phyloP scores from a whole-genome alignment of 2,329 filamentous ascomycete genomes.

The Aaosphaeria pasadenensis region DNA sequence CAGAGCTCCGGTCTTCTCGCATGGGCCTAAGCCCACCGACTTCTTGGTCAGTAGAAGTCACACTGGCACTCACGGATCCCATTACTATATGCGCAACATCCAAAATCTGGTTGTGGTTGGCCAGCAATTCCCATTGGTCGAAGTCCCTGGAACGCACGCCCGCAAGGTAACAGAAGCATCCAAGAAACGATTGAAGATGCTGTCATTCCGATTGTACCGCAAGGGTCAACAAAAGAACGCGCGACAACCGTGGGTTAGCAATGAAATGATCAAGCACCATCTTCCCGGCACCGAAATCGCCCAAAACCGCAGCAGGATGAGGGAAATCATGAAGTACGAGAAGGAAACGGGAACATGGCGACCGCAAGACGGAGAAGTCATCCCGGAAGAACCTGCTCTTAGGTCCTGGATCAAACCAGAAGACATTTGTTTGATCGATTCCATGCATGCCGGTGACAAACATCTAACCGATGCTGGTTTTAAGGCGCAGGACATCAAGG shows the following conservation, averaged over 20 bases:
- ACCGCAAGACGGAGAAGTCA: slow-evolving; percentile 65
- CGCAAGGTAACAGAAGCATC: slow-evolving; percentile 94
- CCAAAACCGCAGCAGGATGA: slow-evolving; percentile 93
- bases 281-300: slow-evolving; percentile 91
- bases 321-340: slow-evolving; percentile 91
- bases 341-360: slow-evolving; percentile 83
- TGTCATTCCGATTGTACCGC: slow-evolving; percentile 83
- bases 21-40: slow-evolving; percentile 72
- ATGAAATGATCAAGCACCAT: slow-evolving; percentile 59
- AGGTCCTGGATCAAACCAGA: slow-evolving; percentile 91
- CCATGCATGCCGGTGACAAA: slow-evolving; percentile 93
- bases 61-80: slow-evolving; percentile 73
- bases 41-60: slow-evolving; percentile 83
- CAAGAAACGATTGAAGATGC: slow-evolving; percentile 95
- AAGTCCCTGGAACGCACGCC: slow-evolving; percentile 90
- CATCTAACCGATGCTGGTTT: slow-evolving; percentile 90
- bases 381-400: slow-evolving; percentile 78
- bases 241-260: slow-evolving; percentile 80
- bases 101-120: slow-evolving; percentile 90
- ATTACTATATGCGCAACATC: slow-evolving; percentile 82
- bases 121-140: slow-evolving; percentile 86
- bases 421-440: slow-evolving; percentile 89
- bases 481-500: slow-evolving; percentile 64
- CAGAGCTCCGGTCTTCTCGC: slow-evolving; percentile 87
- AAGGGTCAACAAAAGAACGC: slow-evolving; percentile 68